Evolutionary conservation across 148 eudicot species (phyloP).

Genomic region (Diospyros kaki): DNA sequence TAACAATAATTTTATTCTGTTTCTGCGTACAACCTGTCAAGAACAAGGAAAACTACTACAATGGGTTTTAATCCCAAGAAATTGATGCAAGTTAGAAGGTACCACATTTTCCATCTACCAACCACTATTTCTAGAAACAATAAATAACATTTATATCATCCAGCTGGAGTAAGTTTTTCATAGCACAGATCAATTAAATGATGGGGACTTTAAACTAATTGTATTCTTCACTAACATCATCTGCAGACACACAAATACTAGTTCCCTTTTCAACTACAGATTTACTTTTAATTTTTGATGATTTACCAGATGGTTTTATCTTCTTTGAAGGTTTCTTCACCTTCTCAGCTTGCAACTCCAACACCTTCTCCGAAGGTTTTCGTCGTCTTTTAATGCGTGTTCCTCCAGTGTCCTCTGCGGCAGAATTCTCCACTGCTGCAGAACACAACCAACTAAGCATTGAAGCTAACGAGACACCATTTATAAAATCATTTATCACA

Average conservation of each 20-base stretch:
- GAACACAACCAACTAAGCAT: background rate
- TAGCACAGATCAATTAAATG: background rate
- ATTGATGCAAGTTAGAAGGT: too few species aligned
- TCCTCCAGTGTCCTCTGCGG: conserved; percentile 66
- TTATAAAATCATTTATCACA: too few species aligned
- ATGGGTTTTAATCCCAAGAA: too few species aligned
- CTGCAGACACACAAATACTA: conserved; percentile 17
- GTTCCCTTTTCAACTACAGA: conserved; percentile 22
- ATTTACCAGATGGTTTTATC: conserved; percentile 31
- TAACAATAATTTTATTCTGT: background rate
- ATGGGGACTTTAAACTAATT: conserved; percentile 6
- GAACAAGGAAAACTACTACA: too few species aligned
- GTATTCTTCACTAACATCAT: conserved; percentile 25
- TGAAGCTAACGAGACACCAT: too few species aligned
- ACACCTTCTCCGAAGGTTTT: conserved; percentile 78
- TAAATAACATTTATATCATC: background rate
- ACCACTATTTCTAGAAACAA: conserved; percentile 1
- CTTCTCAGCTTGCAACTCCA: conserved; percentile 71
- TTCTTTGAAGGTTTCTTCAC: conserved; percentile 48
- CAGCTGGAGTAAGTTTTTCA: background rate
- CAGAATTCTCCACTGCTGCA: conserved; percentile 58
- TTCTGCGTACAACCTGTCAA: too few species aligned
- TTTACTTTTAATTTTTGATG: conserved; percentile 20
- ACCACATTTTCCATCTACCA: background rate
- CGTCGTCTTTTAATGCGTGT: conserved; percentile 57